Conservation (phyloP, 2,329 filamentous ascomycete genomes). For the Phaeosphaeriaceae sp. region DNA sequence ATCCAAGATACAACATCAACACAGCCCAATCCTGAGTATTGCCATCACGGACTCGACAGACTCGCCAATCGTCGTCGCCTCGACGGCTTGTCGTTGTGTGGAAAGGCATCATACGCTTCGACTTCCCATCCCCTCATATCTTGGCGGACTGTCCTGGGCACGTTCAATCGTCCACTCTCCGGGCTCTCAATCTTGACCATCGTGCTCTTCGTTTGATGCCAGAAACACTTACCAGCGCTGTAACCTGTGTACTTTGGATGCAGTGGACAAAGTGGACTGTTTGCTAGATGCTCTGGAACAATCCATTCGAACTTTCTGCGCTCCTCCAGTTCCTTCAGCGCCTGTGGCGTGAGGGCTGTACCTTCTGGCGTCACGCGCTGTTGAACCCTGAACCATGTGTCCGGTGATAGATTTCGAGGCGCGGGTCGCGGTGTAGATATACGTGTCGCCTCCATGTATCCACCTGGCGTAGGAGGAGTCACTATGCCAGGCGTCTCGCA, state of each 20-base stretch:
- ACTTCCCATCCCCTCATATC: slow-evolving; percentile 10
- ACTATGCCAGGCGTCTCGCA: slow-evolving; percentile 10
- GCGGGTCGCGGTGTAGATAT: not conserved
- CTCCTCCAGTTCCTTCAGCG: slow-evolving; percentile 32
- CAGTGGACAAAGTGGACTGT: slow-evolving; percentile 54
- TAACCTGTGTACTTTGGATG: slow-evolving; percentile 49
- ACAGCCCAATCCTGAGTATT: not conserved
- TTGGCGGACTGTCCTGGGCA: not conserved
- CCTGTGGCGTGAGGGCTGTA: slow-evolving; percentile 8
- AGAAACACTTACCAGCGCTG: slow-evolving; percentile 51
- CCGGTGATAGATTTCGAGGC: not conserved
- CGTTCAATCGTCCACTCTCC: not conserved
- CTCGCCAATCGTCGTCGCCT: slow-evolving; percentile 29
- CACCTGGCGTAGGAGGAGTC: slow-evolving; percentile 5
- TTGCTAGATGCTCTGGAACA: slow-evolving; percentile 55
- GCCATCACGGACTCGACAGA: slow-evolving; percentile 18
- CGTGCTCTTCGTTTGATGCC: slow-evolving; percentile 41
- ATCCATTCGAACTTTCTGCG: slow-evolving; percentile 48
- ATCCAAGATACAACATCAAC: not conserved
- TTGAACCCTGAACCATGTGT: slow-evolving; percentile 7
- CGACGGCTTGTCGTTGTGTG: not conserved
- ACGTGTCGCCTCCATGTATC: slow-evolving; percentile 17
- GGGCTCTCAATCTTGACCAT: slow-evolving; percentile 1
- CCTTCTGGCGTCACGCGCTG: not conserved
- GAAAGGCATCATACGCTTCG: slow-evolving; percentile 5